Percentiles rank a stretch among this genome's conserved stretches.
Evolutionary conservation across 2,329 filamentous ascomycete genomes (phyloP).

Genomic region (Curvularia hawaiiensis): DNA sequence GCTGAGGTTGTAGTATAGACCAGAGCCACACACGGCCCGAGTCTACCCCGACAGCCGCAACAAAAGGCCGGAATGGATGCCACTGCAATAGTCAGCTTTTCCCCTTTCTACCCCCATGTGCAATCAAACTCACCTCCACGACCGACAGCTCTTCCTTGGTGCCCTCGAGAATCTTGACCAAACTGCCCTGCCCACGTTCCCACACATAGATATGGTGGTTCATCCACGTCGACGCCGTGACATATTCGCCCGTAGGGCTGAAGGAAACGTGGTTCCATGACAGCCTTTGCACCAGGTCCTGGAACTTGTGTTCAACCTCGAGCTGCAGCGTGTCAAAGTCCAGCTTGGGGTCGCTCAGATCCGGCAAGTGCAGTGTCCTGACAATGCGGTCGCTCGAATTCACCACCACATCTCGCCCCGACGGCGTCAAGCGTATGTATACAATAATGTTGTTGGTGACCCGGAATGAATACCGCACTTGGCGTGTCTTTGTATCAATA

Average conservation of each 20-base stretch:
- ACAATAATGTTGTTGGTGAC: conserved; percentile 88
- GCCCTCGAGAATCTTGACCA: conserved; percentile 96
- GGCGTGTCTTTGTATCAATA: conserved; percentile 79
- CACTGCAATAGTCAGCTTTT: conserved; percentile 56
- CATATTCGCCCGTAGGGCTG: conserved; percentile 91
- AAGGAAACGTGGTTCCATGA: conserved; percentile 98
- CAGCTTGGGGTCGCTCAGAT: conserved; percentile 66
- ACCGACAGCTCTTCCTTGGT: conserved; percentile 95
- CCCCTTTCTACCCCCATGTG: background rate
- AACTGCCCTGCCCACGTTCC: conserved; percentile 90
- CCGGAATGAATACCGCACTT: conserved; percentile 88
- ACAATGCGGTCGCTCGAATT: conserved; percentile 97
- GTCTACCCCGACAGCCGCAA: conserved; percentile 91
- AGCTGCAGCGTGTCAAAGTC: conserved; percentile 86
- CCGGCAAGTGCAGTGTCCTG: conserved; percentile 86
- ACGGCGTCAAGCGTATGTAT: conserved; percentile 80
- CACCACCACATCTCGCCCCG: conserved; percentile 85
- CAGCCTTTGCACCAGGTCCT: conserved; percentile 92
- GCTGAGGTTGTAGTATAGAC: conserved; percentile 93
- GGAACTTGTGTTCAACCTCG: conserved; percentile 95
- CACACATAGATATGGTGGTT: conserved; percentile 99
- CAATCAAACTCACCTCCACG: conserved; percentile 64
- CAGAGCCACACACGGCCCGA: conserved; percentile 93
- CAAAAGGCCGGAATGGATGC: conserved; percentile 86
- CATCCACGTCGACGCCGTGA: conserved; percentile 95